Evolutionary conservation across 306 rosid genomes (phyloP).

Genomic region (Prinsepia uniflora): DNA sequence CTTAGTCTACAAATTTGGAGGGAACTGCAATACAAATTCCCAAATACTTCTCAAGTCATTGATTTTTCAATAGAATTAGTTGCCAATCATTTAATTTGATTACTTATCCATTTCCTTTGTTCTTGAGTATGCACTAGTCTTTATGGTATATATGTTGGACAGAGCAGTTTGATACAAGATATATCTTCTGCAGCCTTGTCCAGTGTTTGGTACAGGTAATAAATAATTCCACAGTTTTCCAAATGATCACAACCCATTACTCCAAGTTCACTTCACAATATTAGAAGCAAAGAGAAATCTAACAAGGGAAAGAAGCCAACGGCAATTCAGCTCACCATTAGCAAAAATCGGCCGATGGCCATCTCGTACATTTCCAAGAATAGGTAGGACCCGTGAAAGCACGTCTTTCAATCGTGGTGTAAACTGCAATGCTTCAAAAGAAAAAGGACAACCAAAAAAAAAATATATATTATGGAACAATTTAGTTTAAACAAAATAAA

Average conservation of each 20-base stretch:
- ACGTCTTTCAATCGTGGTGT: slow-evolving; percentile 86
- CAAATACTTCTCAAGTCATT: neutral
- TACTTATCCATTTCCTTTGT: neutral
- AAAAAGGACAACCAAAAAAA: slow-evolving; percentile 15
- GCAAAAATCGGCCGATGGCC: slow-evolving; percentile 80
- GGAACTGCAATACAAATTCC: neutral
- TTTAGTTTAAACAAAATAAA: slow-evolving; percentile 26
- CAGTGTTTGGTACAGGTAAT: neutral
- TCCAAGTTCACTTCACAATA: slow-evolving; percentile 2
- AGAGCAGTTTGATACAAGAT: neutral
- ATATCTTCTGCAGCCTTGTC: neutral
- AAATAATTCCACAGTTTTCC: neutral
- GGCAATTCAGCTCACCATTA: slow-evolving; percentile 55
- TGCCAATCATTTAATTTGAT: no score
- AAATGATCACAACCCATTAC: neutral
- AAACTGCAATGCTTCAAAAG: slow-evolving; percentile 73
- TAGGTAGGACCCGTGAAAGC: slow-evolving; percentile 88
- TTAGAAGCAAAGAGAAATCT: neutral
- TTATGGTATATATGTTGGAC: neutral
- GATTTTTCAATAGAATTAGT: neutral
- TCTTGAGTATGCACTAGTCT: neutral
- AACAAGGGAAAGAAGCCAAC: slow-evolving; percentile 11
- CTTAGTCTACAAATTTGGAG: neutral
- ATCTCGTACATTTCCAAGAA: slow-evolving; percentile 93
- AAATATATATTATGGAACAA: slow-evolving; percentile 20